phyloP scores from a whole-genome alignment of 139 green algal genomes.

The Ostreobium quekettii region DNA sequence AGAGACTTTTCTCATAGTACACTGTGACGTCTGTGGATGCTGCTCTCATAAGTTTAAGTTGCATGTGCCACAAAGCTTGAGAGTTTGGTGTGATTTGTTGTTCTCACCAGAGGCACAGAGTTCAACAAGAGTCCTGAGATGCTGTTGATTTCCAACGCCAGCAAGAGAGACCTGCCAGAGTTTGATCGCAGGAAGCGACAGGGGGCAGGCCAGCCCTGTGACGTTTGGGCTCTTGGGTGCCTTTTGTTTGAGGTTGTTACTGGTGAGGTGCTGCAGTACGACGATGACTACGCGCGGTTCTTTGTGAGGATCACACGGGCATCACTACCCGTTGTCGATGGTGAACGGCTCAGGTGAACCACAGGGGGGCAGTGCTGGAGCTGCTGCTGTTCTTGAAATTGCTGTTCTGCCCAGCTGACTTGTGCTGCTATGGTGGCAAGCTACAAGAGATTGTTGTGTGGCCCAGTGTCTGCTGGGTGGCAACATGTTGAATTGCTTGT shows the following conservation, averaged over 20 bases:
- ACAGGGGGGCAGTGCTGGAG: not conserved
- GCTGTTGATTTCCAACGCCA: slow-evolving; percentile 50
- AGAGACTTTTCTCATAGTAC: too few species aligned
- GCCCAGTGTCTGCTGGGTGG: too few species aligned
- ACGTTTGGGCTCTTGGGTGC: slow-evolving; percentile 75
- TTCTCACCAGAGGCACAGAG: slow-evolving; percentile 55
- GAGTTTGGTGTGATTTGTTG: not conserved
- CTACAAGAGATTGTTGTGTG: too few species aligned
- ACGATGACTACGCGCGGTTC: slow-evolving; percentile 54
- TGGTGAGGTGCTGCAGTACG: slow-evolving; percentile 51
- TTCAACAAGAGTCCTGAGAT: slow-evolving; percentile 79
- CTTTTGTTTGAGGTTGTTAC: slow-evolving; percentile 70
- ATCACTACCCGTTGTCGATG: not conserved
- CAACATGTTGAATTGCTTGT: too few species aligned
- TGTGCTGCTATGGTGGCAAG: not conserved
- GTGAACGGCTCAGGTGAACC: not conserved
- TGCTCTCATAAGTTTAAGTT: too few species aligned
- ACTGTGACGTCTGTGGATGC: too few species aligned
- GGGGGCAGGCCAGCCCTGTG: slow-evolving; percentile 49
- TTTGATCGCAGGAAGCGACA: slow-evolving; percentile 33
- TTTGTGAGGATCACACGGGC: slow-evolving; percentile 43
- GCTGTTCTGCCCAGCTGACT: slow-evolving; percentile 4
- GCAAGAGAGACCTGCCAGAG: slow-evolving; percentile 4
- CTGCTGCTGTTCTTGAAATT: too few species aligned
- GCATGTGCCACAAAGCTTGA: not conserved